Base-by-base conservation (phyloP, 2,329 filamentous ascomycete species). In the Cordyceps sp. region DNA sequence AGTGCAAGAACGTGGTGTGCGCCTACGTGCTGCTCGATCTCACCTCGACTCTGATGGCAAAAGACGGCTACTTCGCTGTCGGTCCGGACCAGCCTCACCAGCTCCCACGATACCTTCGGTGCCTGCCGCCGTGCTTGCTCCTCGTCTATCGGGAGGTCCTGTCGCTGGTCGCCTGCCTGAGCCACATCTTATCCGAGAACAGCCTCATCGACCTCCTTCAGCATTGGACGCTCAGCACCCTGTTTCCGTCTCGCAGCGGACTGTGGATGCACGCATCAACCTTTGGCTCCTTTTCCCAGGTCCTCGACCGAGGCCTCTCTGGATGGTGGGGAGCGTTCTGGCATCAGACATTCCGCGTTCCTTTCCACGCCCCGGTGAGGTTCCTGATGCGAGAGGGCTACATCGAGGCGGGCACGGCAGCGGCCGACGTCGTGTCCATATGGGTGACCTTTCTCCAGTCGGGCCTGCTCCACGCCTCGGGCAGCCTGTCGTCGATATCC, bases 321-420 rank as follows among this genome's bases (percentile, higher is more conserved):
- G 86, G 85, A 1, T 79, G 78, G 55, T 96, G 88, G 88, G 76
- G 80, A 28, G 64, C 62, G 16, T 88, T 74, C 66, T 94, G 88
- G 88, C 88, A 96, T 52, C 86, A 94, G 54, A 76, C 78, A 3
- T 92, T 93, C 56, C 78, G 85, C 1, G 66, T 73, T 34, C 73
- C 70, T 3, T 85, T 88, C 46, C 55, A 69, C 25, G 66, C 73
- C 4, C 76, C 78, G 0, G 57, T 65, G 0, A 52, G 51, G 2
- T 69, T 59, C 43, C 43, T 78, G 35, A 49, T 53, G 7, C 41
- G 49, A 37, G 33, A 37, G 26, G 53, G 62, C 14, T 48, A 60
- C 41, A 30, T 72, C 36, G 42, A 39, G 38, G 40, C 47, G 42
- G 42, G 53, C 32, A 42, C 50, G 19, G 9, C 32, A 8, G 7